Conservation (phyloP, 139 green algal species). For the Desmodesmus armatus region DNA sequence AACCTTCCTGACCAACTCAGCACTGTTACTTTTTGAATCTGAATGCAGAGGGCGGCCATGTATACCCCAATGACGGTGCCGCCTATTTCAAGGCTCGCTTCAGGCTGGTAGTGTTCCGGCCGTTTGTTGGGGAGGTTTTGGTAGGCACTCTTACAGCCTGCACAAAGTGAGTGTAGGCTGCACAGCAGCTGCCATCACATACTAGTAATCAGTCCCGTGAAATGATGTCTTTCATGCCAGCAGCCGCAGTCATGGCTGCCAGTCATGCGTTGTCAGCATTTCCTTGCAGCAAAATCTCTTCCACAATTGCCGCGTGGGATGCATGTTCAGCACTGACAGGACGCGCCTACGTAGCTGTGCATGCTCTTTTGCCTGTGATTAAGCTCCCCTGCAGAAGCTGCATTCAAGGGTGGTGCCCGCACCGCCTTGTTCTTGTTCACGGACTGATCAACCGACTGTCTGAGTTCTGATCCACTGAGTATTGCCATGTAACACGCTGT, state of each 20-base stretch:
- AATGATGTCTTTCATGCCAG: no score
- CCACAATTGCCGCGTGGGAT: not conserved
- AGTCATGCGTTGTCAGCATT: no score
- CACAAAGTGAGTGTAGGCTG: conserved; percentile 57
- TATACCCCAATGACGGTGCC: conserved; percentile 88
- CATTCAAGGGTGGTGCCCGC: not conserved
- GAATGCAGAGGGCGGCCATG: conserved; percentile 70
- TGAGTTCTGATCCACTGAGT: not conserved
- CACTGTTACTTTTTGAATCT: not conserved
- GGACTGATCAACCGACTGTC: not conserved
- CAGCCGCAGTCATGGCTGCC: no score
- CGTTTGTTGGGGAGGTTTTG: conserved; percentile 89
- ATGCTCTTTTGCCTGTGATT: not conserved
- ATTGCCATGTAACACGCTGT: not conserved
- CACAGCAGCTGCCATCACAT: not conserved
- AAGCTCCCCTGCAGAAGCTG: not conserved
- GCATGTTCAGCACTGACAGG: not conserved
- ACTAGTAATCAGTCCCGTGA: no score
- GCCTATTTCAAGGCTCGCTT: conserved; percentile 83
- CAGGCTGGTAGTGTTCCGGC: conserved; percentile 89
- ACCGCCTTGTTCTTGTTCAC: not conserved
- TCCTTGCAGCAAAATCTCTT: not conserved
- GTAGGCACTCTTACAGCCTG: conserved; percentile 79
- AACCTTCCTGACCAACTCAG: not conserved
- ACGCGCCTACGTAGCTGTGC: not conserved